Conservation (phyloP, 768 basidiomycete species). For the Lactarius evosmus region DNA sequence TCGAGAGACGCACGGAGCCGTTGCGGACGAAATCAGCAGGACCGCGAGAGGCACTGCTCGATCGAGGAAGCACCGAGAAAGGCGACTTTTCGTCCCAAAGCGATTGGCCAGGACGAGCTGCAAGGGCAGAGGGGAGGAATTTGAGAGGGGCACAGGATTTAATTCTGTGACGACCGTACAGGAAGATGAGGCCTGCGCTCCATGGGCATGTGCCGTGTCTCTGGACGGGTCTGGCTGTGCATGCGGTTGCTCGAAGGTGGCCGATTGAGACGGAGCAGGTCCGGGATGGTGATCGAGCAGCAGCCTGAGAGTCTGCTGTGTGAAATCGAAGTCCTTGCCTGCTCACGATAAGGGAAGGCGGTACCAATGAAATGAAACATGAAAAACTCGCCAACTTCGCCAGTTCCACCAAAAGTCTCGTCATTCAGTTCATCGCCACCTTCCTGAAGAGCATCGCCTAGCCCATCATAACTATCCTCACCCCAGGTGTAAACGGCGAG, state of each 20-base stretch:
- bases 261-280: neutral
- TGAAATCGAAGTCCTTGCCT: conserved; percentile 95
- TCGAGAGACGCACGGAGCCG: conserved; percentile 29
- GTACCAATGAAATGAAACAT: neutral
- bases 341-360: conserved; percentile 8
- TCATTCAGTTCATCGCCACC: conserved; percentile 92
- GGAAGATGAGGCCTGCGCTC: conserved; percentile 26
- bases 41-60: conserved; percentile 17
- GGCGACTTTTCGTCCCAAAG: conserved; percentile 83
- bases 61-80: conserved; percentile 61
- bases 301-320: conserved; percentile 44
- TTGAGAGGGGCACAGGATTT: conserved; percentile 32
- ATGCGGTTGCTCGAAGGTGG: neutral
- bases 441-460: conserved; percentile 85
- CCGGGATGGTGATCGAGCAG: conserved; percentile 33
- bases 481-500: conserved; percentile 93
- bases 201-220: conserved; percentile 16
- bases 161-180: conserved; percentile 33
- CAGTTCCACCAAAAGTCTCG: conserved; percentile 85
- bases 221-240: conserved; percentile 16
- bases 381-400: conserved; percentile 61
- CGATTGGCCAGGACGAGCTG: conserved; percentile 57
- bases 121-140: conserved; percentile 36
- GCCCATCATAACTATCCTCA: conserved; percentile 84
- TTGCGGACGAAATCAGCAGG: conserved; percentile 31